Evolutionary conservation across 352 stramenopile species (phyloP).

Genomic region (Pythium folliculosum): DNA sequence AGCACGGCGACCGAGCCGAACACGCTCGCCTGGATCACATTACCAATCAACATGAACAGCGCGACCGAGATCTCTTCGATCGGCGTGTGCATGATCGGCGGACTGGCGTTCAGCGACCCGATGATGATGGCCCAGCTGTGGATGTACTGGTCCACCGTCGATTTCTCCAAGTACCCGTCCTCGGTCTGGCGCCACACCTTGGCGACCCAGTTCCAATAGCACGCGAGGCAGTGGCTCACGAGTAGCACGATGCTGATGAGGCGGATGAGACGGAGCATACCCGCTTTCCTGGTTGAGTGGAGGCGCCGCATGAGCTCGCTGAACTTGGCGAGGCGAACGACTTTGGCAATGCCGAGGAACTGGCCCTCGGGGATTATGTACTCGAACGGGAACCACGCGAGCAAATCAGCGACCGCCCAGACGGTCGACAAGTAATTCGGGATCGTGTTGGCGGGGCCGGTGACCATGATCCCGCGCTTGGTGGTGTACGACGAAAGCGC

Average conservation of each 20-base stretch:
- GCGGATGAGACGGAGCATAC: conserved; percentile 51
- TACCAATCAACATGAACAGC: conserved; percentile 70
- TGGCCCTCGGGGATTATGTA: conserved; percentile 41
- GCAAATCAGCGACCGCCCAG: conserved; percentile 60
- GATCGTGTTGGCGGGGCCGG: conserved; percentile 39
- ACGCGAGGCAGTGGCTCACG: conserved; percentile 57
- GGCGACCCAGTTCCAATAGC: conserved; percentile 65
- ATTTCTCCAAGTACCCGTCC: conserved; percentile 28
- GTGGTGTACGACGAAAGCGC: conserved; percentile 58
- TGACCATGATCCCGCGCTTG: conserved; percentile 52
- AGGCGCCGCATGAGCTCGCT: conserved; percentile 54
- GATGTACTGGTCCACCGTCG: conserved; percentile 45
- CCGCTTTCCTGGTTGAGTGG: conserved; percentile 67
- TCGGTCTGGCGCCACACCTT: conserved; percentile 43
- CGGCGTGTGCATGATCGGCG: conserved; percentile 53
- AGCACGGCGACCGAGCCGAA: conserved; percentile 68
- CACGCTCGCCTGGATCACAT: conserved; percentile 66
- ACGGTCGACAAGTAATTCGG: conserved; percentile 54
- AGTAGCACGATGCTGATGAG: conserved; percentile 58
- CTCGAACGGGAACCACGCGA: conserved; percentile 76
- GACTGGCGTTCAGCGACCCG: conserved; percentile 64
- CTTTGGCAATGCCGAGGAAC: conserved; percentile 61
- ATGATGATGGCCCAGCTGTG: conserved; percentile 61
- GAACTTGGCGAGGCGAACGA: conserved; percentile 65
- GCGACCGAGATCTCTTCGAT: conserved; percentile 59